Conservation (phyloP, 768 basidiomycete genomes). For the Suillus discolor region DNA sequence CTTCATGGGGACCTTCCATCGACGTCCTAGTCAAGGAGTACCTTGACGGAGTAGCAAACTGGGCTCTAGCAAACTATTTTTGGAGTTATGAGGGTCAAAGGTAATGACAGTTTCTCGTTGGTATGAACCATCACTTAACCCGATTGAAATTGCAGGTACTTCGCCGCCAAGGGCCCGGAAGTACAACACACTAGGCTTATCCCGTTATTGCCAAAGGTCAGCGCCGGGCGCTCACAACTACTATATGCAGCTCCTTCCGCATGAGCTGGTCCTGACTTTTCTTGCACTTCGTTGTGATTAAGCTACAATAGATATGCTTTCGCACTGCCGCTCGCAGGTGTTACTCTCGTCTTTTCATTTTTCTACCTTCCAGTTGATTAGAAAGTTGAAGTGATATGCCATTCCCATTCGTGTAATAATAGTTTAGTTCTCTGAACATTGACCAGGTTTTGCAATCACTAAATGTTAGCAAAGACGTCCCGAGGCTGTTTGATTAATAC, state of each 20-base stretch:
- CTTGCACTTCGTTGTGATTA: neutral
- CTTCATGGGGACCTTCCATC: constrained; percentile 28
- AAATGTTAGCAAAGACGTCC: neutral
- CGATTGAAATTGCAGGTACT: constrained; percentile 13
- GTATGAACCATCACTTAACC: neutral
- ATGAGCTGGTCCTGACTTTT: too few relatives aligned
- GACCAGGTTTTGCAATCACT: neutral
- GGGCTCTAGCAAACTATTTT: constrained; percentile 23
- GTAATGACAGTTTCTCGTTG: neutral
- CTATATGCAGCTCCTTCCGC: too few relatives aligned
- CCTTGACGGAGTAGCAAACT: constrained; percentile 26
- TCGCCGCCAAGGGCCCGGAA: constrained; percentile 27
- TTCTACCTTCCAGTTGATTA: neutral
- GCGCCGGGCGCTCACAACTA: too few relatives aligned
- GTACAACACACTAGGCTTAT: constrained; percentile 22
- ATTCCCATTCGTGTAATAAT: neutral
- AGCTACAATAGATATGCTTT: too few relatives aligned
- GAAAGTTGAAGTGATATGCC: neutral
- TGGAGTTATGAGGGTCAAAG: constrained; percentile 33
- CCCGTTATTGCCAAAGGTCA: constrained; percentile 5
- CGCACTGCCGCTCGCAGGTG: too few relatives aligned
- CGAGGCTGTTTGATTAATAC: neutral
- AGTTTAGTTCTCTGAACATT: neutral
- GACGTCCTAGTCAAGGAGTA: constrained; percentile 28
- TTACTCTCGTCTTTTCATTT: neutral